These are phyloP conservation scores for Centella asiatica DNA, from an alignment of 129 eudicot genomes.

Conservation along the genomic window DNA sequence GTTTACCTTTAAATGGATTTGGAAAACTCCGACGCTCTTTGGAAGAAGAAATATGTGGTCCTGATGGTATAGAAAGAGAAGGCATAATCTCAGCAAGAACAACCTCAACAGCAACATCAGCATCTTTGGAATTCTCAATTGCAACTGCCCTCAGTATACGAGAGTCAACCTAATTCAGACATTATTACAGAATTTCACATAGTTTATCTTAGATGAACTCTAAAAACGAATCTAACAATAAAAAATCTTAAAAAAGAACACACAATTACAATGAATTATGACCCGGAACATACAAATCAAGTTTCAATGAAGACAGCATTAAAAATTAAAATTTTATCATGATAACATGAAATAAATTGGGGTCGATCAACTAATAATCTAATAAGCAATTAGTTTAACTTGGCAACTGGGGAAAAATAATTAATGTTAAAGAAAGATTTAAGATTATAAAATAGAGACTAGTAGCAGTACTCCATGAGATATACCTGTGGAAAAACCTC, in stretches of 20 bases:
- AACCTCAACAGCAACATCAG: slow-evolving; percentile 62
- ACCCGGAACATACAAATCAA: neutral
- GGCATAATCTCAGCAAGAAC: slow-evolving; percentile 65
- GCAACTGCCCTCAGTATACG: slow-evolving; percentile 80
- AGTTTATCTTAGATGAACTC: neutral
- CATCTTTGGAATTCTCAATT: slow-evolving; percentile 71
- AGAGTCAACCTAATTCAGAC: slow-evolving; percentile 51
- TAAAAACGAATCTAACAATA: no score
- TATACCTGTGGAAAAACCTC: slow-evolving; percentile 86
- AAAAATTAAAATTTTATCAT: no score
- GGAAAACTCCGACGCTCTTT: slow-evolving; percentile 12
- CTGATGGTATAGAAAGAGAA: slow-evolving; percentile 14
- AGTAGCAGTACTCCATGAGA: neutral
- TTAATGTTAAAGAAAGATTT: neutral
- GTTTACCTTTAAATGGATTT: slow-evolving; percentile 27
- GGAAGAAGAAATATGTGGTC: slow-evolving; percentile 18
- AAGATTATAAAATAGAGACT: neutral
- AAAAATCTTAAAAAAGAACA: no score
- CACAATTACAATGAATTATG: neutral
- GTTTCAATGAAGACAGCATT: neutral
- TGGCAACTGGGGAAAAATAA: neutral
- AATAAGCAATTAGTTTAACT: no score
- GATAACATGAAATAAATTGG: no score
- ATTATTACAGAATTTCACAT: neutral
- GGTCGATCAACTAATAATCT: no score